Evolutionary conservation across 331 rosid genomes (phyloP), one percentile per base, ranked within the genome.

Genomic region (Erythrophleum ivorense): DNA sequence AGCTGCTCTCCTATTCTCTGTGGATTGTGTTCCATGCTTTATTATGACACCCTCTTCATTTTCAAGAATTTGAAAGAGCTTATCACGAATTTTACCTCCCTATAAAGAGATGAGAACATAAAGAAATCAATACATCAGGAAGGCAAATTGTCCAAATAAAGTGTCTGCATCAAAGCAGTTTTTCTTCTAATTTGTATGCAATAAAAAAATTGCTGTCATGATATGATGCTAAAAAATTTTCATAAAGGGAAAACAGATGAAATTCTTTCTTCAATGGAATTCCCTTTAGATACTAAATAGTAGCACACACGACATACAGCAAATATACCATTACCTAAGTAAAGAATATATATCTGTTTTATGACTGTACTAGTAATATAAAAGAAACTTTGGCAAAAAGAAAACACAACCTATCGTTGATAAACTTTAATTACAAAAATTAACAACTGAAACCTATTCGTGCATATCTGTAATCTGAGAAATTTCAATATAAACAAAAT

Each of bases 1-100:
- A 85, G 99, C 99, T 64, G 91, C 98, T 46, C 98, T 88, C 34
- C 98, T 81, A 77, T 87, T 95, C 88, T 91, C 98, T 79, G 92
- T 87, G 72, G 98, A 93, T 65, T 90, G 98, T 40, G 95, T 84
- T 80, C 97, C 98, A 78, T 95, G 97, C 78, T 92, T 95, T 62
- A 93, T 81, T 81, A 87, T 84, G 36, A 91, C 91, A 83, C 82
- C 95, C 46, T 73, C 70, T 76, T 91, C 97, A 9, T 89, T 80
- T 79, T 89, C 97, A 74, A 94, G 97, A 75, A 92, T 63, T 43
- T 88, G 88, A 78, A 94, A 94, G 57, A 94, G 92, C 64, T 80
- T 82, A 77, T 94, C 95, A 43, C 98, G 97, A 52, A 94, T 87
- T 84, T 92, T 94, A 65, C 98, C 98, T 33, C 97, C 98, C 98